phyloP scores from a whole-genome alignment of 768 basidiomycete species.

The Termitomyces sp. region DNA sequence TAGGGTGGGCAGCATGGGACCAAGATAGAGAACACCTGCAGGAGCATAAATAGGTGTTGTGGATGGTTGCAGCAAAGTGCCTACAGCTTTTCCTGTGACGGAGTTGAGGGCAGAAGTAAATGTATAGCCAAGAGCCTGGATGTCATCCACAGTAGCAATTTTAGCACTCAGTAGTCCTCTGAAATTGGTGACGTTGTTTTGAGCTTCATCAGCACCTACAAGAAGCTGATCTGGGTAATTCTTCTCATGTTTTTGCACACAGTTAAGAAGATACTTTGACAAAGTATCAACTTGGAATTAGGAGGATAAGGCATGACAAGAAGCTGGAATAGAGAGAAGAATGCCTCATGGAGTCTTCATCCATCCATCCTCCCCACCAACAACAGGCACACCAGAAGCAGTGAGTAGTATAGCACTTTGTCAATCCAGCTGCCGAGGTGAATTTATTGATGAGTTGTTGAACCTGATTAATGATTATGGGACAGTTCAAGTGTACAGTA shows the following conservation, averaged over 20 bases:
- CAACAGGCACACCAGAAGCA: constrained; percentile 24
- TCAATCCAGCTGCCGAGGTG: constrained; percentile 15
- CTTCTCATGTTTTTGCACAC: constrained; percentile 24
- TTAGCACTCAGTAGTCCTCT: not conserved
- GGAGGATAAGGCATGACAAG: not conserved
- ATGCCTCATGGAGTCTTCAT: constrained; percentile 17
- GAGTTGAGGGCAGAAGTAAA: not conserved
- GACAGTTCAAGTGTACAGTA: not conserved
- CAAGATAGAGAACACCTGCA: not conserved
- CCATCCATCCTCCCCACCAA: constrained; percentile 38
- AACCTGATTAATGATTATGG: constrained; percentile 7
- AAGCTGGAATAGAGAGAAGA: no score
- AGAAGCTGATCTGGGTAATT: constrained; percentile 16
- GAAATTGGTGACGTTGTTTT: no score
- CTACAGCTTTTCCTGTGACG: not conserved
- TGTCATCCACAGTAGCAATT: not conserved
- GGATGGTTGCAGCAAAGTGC: not conserved
- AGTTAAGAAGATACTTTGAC: constrained; percentile 23
- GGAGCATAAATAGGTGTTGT: not conserved
- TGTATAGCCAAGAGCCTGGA: not conserved
- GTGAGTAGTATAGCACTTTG: constrained; percentile 23
- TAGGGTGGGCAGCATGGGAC: not conserved
- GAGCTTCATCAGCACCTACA: not conserved
- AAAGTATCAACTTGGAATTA: constrained; percentile 18
- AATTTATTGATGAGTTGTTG: constrained; percentile 25